Percentiles rank a stretch among this genome's conserved stretches.
Conservation (phyloP, 345 rosid genomes). For the Zanthoxylum bungeanum region DNA sequence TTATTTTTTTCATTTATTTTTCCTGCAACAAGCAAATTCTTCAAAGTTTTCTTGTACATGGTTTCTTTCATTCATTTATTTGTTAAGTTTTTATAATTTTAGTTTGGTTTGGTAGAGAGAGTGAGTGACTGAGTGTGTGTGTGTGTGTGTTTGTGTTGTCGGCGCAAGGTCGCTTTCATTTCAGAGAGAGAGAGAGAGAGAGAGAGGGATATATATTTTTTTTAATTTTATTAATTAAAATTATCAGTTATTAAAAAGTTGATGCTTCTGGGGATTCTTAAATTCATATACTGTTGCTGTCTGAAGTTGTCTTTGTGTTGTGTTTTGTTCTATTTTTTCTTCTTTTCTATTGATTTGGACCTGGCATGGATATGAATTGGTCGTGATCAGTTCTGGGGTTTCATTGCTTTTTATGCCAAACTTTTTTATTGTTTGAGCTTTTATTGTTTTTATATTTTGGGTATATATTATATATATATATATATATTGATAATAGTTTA, state of each 20-base stretch:
- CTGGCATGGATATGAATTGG: conserved; percentile 9
- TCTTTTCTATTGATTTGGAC: conserved; percentile 21
- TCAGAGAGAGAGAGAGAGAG: no score
- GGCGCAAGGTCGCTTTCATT: conserved; percentile 83
- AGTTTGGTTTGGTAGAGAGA: conserved; percentile 18
- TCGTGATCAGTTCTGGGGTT: conserved; percentile 21
- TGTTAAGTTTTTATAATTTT: background rate
- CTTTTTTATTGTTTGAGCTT: conserved; percentile 10
- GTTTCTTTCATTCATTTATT: background rate
- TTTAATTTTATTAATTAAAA: conserved; percentile 48
- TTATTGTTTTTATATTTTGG: background rate
- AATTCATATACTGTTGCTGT: conserved; percentile 17
- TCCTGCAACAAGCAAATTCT: background rate
- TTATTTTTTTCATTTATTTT: background rate
- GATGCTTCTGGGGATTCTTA: conserved; percentile 27
- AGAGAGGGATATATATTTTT: conserved; percentile 19
- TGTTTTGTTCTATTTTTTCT: conserved; percentile 3
- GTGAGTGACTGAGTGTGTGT: conserved; percentile 23
- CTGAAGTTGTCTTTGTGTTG: conserved; percentile 10
- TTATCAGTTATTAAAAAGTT: no score
- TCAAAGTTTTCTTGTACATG: background rate
- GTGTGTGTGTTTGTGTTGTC: conserved; percentile 48
- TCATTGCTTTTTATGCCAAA: background rate
- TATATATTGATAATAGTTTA: conserved; percentile 21
- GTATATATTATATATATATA: no score